These are phyloP conservation scores for Petrea volubilis DNA, from an alignment of 257 asterid genomes.

Conservation along the genomic window DNA sequence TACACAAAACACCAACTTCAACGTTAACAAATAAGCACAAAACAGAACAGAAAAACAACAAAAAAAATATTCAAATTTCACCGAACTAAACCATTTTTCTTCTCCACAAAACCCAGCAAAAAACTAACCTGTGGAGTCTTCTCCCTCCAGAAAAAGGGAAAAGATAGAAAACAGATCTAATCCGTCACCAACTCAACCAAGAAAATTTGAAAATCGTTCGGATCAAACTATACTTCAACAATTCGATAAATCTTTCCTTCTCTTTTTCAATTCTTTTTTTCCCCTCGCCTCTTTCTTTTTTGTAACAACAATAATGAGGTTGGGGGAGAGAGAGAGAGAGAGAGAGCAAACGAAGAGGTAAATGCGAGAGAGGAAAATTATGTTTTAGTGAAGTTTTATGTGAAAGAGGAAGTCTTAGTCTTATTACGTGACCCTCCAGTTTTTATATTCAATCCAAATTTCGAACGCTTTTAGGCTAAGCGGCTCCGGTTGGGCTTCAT, in stretches of 20 bases:
- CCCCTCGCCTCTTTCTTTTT: conserved; percentile 25
- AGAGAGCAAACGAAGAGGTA: conserved; percentile 23
- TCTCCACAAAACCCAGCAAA: neutral
- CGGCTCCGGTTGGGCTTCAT: neutral
- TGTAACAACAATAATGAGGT: conserved; percentile 28
- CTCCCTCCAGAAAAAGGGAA: conserved; percentile 35
- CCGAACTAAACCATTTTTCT: conserved; percentile 2
- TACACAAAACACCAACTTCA: conserved; percentile 32
- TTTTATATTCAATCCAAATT: conserved; percentile 28
- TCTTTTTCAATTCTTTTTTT: neutral
- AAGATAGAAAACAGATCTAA: conserved; percentile 62
- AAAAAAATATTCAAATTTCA: conserved; percentile 12
- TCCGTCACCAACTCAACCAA: conserved; percentile 26
- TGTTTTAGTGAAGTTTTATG: conserved; percentile 33
- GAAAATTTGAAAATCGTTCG: conserved; percentile 8
- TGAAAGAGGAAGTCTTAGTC: conserved; percentile 10
- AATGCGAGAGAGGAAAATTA: conserved; percentile 5
- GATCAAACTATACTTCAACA: conserved; percentile 29
- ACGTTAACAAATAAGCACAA: conserved; percentile 27
- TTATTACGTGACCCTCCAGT: conserved; percentile 25
- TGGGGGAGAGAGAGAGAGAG: conserved; percentile 21
- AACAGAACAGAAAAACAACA: conserved; percentile 1
- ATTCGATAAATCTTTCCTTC: conserved; percentile 3
- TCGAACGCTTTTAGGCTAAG: conserved; percentile 19
- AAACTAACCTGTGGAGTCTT: conserved; percentile 50